Base-by-base conservation (phyloP, 352 stramenopile species). In the Phytophthora sp. region DNA sequence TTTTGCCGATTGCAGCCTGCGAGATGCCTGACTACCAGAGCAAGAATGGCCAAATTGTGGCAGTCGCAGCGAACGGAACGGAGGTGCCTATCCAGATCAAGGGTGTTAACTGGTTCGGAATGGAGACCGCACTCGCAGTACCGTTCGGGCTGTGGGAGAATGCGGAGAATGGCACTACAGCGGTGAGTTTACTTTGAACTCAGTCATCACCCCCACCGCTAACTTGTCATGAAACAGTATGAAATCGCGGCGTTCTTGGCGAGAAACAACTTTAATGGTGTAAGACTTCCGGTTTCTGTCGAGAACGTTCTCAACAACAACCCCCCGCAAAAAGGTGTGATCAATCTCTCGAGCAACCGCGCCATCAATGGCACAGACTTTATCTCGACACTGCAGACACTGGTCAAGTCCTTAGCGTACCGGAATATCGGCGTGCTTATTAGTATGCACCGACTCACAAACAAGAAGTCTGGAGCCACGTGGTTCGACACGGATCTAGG, bases 241-340 rank as follows among this genome's bases (percentile, higher is more conserved):
- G 80, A 92, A 31, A 82, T 94, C 30, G 86, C 84, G 4, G 70
- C 80, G 13, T 94, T 94, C 65, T 54, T 93, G 37, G 63, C 76
- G n/a, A 66, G 80, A 51, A 86, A 94, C 74, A 92, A 92, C n/a
- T 94, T 94, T 34, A 94, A 94, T 28, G 81, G 78, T 17, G 82
- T 94, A 18, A 75, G 86, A 2, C 38, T 94, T 2, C 83, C 86
- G 2, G 30, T 94, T 13, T 91, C 74, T 9, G 53, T 92, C 7
- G 77, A 92, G 39, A 89, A 89, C 54, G 59, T 94, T 4, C 49
- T 90, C 4, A 75, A 82, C 30, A 91, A 94, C 70, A 89, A 62
- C 27, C 51, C 77, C 11, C 86, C 86, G 0, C 67, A 75, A 18
- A 72, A 76, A 5, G 79, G 71, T 4, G 61, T 92, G n/a, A 77